Conservation (phyloP, 306 rosid species). For the Clitoria ternatea region DNA sequence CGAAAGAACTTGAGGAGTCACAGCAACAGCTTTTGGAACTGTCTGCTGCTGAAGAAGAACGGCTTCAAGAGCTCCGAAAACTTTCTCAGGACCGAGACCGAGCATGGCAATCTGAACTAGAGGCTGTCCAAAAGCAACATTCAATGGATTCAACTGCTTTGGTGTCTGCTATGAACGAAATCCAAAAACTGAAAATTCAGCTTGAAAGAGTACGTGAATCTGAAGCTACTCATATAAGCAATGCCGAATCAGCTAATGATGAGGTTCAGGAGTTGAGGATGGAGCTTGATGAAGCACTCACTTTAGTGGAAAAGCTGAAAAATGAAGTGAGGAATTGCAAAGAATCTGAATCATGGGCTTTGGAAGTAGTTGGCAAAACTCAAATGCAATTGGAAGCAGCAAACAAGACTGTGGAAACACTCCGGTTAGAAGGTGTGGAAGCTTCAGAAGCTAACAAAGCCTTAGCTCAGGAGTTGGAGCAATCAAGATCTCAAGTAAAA, state of each 20-base stretch:
- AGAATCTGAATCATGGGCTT: conserved; percentile 61
- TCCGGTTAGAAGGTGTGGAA: conserved; percentile 46
- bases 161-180: conserved; percentile 72
- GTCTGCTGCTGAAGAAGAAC: conserved; percentile 71
- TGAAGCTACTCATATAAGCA: conserved; percentile 45
- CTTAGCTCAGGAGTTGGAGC: conserved; percentile 62
- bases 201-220: conserved; percentile 61
- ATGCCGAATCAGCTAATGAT: conserved; percentile 53
- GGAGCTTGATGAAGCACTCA: conserved; percentile 60
- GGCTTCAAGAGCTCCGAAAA: conserved; percentile 65
- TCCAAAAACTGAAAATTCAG: conserved; percentile 77
- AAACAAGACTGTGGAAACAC: conserved; percentile 49
- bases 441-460: conserved; percentile 47
- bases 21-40: conserved; percentile 63
- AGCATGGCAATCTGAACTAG: conserved; percentile 92
- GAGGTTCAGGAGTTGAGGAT: conserved; percentile 56
- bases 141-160: conserved; percentile 81
- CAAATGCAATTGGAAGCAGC: conserved; percentile 61
- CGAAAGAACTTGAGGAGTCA: conserved; percentile 67
- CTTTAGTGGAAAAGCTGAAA: conserved; percentile 60
- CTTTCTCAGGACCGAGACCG: conserved; percentile 85
- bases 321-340: conserved; percentile 52
- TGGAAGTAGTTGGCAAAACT: conserved; percentile 47
- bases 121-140: conserved; percentile 84
- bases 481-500: conserved; percentile 56